Evolutionary conservation across 805 yeast species (phyloP), one percentile per base, ranked within the genome.

Genomic region (Metschnikowia picachoensis): DNA sequence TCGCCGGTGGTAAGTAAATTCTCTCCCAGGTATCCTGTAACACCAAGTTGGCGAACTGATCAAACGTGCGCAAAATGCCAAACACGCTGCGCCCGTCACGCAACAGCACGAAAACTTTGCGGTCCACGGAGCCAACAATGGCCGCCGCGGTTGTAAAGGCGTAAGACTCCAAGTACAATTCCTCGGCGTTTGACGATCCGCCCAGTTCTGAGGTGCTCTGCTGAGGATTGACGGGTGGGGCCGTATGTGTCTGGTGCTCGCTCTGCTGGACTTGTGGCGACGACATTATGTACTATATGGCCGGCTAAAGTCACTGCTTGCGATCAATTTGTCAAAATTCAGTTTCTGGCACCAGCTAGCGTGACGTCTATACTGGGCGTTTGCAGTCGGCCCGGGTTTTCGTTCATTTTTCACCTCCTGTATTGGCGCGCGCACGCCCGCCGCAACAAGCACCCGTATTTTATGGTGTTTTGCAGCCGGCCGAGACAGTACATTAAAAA

Each of bases 51-150:
- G 95, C 91, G 64, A 84, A 94, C 66, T 92, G 97, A 69, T 94
- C 99, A 66, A 92, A 94, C 2, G 97, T 89, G 65, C 99, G 79
- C 55, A 94, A 73, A 20, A 91, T 86, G 14, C 99, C 99, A 61
- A 87, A 83, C 30, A 92, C 69, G 52, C 83, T 82, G 55, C 92
- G 78, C 33, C 98, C 98, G 65, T 92, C 98, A 60, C 96, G 83
- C 53, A 94, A 73, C 36, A 88, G 75, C 2, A 89, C 95, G 57
- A 87, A 85, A 30, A 94, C 87, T 60, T 83, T 80, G 41, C 89
- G 77, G 64, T 87, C 94, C 13, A 87, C 91, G 25, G 90, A 84
- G 13, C 94, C 92, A 28, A 87, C 89, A 37, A 87, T 79, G n/a
- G 94, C 92, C 2, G 95, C 95, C 0, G 95, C 87, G 0, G 95